Conservation (phyloP, 2,329 filamentous ascomycete species). For the Clonostachys rhizophaga region DNA sequence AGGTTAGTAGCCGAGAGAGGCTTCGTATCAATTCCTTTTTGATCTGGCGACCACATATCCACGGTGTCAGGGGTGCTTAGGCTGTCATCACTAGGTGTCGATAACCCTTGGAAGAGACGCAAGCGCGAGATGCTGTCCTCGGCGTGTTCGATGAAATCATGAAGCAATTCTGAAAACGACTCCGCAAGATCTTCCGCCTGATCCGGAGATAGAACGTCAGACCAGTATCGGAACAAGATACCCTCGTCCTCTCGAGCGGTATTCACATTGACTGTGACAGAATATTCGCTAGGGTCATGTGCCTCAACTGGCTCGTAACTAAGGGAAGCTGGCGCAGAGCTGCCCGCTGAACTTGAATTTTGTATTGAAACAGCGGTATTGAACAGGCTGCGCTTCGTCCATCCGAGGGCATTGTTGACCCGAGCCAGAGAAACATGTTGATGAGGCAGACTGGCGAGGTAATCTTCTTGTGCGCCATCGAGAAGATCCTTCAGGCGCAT, state of each 20-base stretch:
- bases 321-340: conserved; percentile 1
- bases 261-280: conserved; percentile 20
- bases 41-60: neutral
- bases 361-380: conserved; percentile 25
- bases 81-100: neutral
- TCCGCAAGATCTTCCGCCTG: conserved; percentile 10
- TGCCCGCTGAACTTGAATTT: conserved; percentile 6
- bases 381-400: conserved; percentile 14
- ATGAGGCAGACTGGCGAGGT: conserved; percentile 37
- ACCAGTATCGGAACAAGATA: conserved; percentile 13
- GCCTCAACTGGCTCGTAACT: conserved; percentile 9
- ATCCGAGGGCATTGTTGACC: conserved; percentile 27
- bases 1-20: neutral
- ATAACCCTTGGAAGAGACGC: conserved; percentile 1
- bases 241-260: conserved; percentile 13
- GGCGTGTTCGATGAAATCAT: conserved; percentile 8
- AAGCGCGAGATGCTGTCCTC: conserved; percentile 9
- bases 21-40: neutral
- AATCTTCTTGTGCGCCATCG: conserved; percentile 36
- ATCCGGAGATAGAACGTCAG: conserved; percentile 5
- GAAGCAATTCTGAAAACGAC: conserved; percentile 8
- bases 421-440: conserved; percentile 43
- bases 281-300: conserved; percentile 19
- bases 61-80: neutral
- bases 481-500: conserved; percentile 24